Conservation (phyloP, 345 rosid genomes). For the Citrus glauca region DNA sequence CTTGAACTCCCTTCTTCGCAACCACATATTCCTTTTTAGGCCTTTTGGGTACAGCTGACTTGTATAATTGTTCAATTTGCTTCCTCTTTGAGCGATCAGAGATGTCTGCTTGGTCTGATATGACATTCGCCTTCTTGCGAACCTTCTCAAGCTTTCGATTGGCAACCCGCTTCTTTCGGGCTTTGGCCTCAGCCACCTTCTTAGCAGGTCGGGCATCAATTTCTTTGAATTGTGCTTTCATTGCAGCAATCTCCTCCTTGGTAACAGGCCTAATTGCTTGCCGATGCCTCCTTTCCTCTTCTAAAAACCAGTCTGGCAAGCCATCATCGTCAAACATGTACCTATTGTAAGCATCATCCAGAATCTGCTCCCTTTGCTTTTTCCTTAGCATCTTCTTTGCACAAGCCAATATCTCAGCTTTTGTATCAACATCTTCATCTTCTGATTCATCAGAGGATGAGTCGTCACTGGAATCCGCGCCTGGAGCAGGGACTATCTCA, state of each 20-base stretch:
- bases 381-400: slow-evolving; percentile 94
- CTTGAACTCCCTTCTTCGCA: slow-evolving; percentile 88
- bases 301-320: slow-evolving; percentile 81
- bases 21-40: slow-evolving; percentile 79
- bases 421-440: slow-evolving; percentile 50
- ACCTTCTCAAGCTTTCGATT: slow-evolving; percentile 78
- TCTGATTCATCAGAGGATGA: slow-evolving; percentile 77
- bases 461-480: slow-evolving; percentile 69
- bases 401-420: slow-evolving; percentile 86
- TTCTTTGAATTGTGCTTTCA: slow-evolving; percentile 87
- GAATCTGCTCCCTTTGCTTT: slow-evolving; percentile 74
- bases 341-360: slow-evolving; percentile 80
- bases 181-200: slow-evolving; percentile 95
- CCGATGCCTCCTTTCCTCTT: slow-evolving; percentile 80
- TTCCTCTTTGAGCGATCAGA: slow-evolving; percentile 73
- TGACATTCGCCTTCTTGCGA: slow-evolving; percentile 82
- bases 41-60: slow-evolving; percentile 66
- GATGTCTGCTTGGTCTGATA: slow-evolving; percentile 74
- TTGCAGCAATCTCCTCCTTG: slow-evolving; percentile 79
- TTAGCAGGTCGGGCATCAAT: slow-evolving; percentile 91
- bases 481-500: slow-evolving; percentile 82
- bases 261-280: slow-evolving; percentile 76
- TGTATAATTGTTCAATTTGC: slow-evolving; percentile 82
- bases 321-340: slow-evolving; percentile 76
- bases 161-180: slow-evolving; percentile 74